Base-by-base conservation (phyloP, 257 asterid genomes). In the Anisodus tanguticus region DNA sequence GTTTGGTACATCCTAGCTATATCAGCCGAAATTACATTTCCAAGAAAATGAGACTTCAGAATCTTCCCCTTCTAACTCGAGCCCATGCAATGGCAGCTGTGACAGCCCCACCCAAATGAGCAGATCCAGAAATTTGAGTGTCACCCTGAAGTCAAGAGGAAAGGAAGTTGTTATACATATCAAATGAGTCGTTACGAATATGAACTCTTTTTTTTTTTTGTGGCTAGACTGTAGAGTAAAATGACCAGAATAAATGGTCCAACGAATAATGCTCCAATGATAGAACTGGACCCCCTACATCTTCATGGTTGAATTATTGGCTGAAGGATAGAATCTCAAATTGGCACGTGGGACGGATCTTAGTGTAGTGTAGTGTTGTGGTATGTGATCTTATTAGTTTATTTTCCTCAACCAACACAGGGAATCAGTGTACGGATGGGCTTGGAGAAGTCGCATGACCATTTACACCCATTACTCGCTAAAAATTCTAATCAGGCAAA, bases 51-150 rank as follows among this genome's bases (percentile, higher is more conserved):
- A 76, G 26, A 51, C 81, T 76, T 59, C 94, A 82, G 82, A 92
- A 91, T 41, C 88, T 91, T 54, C 98, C 94, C 86, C 86, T 92
- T 88, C 91, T 88, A 12, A 68, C 77, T n/a, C 78, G 88, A 15
- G 91, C 87, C 98, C 97, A 94, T 47, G 98, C 93, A 37, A 93
- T 63, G 60, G 97, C 94, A 58, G 97, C 98, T 10, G 89, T 94
- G 0, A 92, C 84, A n/a, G 95, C 97, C 41, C 99, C 99, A 71
- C 99, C 99, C 86, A 96, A 85, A 79, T 94, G 98, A 81, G 94
- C 93, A 15, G 98, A 86, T 84, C 97, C 98, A 15, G 98, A 93
- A 60, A 93, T 83, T 82, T 63, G 83, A 35, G 54, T 57, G 77
- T 93, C 95, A 26, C 98, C 99, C 99, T 96, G 92, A 83, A 47